These are phyloP conservation scores for Boletus eberwhitei DNA, from an alignment of 768 basidiomycete genomes.

Conservation along the genomic window DNA sequence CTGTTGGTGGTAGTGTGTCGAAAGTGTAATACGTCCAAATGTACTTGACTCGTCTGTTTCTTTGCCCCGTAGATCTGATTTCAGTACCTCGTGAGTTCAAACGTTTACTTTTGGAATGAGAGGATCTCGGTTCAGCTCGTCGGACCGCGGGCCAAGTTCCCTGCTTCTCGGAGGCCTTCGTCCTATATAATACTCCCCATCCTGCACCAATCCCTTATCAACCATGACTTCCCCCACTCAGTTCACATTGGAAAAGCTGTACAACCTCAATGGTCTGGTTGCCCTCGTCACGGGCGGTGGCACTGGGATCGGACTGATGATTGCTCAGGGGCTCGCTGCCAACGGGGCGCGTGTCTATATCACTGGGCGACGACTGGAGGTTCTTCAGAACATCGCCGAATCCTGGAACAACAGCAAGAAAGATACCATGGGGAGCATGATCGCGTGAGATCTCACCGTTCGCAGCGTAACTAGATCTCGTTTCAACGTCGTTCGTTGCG, in stretches of 20 bases:
- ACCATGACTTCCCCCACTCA: constrained; percentile 24
- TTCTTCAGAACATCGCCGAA: constrained; percentile 55
- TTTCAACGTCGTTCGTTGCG: background rate
- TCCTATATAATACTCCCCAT: background rate
- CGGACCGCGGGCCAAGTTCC: background rate
- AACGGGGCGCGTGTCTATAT: constrained; percentile 83
- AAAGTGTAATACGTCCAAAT: background rate
- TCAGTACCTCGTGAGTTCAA: background rate
- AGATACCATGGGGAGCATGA: constrained; percentile 43
- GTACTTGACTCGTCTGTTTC: background rate
- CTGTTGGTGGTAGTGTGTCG: background rate
- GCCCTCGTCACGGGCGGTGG: constrained; percentile 48
- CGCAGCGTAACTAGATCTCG: background rate
- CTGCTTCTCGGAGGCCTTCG: background rate
- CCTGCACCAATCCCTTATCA: background rate
- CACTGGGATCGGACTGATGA: constrained; percentile 61
- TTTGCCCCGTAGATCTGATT: background rate
- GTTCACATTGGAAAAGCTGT: constrained; percentile 32
- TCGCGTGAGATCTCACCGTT: constrained; percentile 48
- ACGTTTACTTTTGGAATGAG: background rate
- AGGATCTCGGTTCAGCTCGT: background rate
- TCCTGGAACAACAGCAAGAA: constrained; percentile 41
- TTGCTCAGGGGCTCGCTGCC: constrained; percentile 67
- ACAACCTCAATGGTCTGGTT: constrained; percentile 56
- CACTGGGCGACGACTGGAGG: constrained; percentile 62